Evolutionary conservation across 2,329 filamentous ascomycete genomes (phyloP).

Genomic region (Biscogniauxia marginata): DNA sequence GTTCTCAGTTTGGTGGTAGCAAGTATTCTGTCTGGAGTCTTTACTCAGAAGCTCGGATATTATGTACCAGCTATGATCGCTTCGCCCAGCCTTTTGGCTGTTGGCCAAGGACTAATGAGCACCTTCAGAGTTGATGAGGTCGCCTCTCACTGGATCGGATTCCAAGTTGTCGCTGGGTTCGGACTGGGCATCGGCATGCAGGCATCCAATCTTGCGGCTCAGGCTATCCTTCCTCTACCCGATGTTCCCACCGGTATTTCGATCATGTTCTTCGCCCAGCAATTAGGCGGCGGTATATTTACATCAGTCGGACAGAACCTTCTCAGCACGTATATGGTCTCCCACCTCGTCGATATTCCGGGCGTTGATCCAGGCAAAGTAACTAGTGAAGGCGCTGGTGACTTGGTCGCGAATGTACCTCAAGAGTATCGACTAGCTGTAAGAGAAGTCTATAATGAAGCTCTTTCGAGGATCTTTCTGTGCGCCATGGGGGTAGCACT

Average conservation of each 20-base stretch:
- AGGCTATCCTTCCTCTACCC: slow-evolving; percentile 41
- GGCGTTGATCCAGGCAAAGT: slow-evolving; percentile 35
- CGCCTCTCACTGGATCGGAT: slow-evolving; percentile 57
- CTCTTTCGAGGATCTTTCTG: slow-evolving; percentile 54
- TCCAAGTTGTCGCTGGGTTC: slow-evolving; percentile 57
- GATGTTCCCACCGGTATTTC: slow-evolving; percentile 46
- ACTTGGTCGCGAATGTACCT: slow-evolving; percentile 49
- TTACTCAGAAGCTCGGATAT: slow-evolving; percentile 56
- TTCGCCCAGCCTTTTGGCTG: slow-evolving; percentile 47
- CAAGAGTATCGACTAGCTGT: slow-evolving; percentile 46
- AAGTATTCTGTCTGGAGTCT: slow-evolving; percentile 46
- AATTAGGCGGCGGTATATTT: slow-evolving; percentile 45
- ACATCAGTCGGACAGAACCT: slow-evolving; percentile 46
- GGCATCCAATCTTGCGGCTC: slow-evolving; percentile 51
- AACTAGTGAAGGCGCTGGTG: slow-evolving; percentile 43
- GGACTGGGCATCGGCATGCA: slow-evolving; percentile 61
- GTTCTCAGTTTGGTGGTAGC: slow-evolving; percentile 54
- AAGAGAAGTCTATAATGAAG: slow-evolving; percentile 54
- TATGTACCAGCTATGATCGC: slow-evolving; percentile 58
- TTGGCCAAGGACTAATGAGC: slow-evolving; percentile 57
- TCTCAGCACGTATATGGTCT: slow-evolving; percentile 35
- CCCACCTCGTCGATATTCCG: slow-evolving; percentile 31
- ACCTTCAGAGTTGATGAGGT: slow-evolving; percentile 49
- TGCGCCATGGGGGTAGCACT: slow-evolving; percentile 51
- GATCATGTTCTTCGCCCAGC: slow-evolving; percentile 46